Conservation (phyloP, 179 eudicot species). For the Vitellaria paradoxa region DNA sequence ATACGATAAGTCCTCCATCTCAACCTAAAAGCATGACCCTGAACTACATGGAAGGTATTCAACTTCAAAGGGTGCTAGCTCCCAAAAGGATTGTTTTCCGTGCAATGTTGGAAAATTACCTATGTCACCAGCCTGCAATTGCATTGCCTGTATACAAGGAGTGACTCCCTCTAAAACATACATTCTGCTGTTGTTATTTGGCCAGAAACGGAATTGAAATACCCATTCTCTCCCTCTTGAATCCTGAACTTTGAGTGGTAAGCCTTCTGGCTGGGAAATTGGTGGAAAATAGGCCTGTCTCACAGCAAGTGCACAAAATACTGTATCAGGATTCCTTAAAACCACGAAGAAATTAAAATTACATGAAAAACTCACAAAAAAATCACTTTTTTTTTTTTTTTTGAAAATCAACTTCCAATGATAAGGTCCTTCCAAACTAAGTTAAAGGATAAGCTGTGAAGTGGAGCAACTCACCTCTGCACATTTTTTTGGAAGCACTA, state of each 20-base stretch:
- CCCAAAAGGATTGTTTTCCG: neutral
- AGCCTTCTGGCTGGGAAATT: conserved; percentile 65
- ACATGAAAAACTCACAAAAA: too few relatives aligned
- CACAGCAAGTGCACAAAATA: neutral
- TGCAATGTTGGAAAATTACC: conserved; percentile 38
- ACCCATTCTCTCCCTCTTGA: conserved; percentile 68
- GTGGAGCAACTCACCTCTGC: conserved; percentile 55
- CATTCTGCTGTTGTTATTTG: conserved; percentile 77
- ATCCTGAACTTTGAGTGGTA: conserved; percentile 60
- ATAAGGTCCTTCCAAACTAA: neutral
- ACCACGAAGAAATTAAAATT: neutral
- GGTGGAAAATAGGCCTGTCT: conserved; percentile 66
- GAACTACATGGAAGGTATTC: neutral
- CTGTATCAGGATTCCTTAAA: neutral
- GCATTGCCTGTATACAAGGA: conserved; percentile 67
- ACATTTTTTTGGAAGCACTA: conserved; percentile 75
- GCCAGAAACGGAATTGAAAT: conserved; percentile 75
- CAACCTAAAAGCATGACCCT: conserved; percentile 2
- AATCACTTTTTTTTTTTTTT: neutral
- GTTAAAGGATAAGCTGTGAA: neutral
- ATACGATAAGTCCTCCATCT: neutral
- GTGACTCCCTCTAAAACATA: conserved; percentile 78
- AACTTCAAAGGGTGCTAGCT: neutral
- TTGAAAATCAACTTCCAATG: neutral
- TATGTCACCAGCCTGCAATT: conserved; percentile 71